phyloP scores from a whole-genome alignment of 306 rosid genomes.

The Malus domestica region DNA sequence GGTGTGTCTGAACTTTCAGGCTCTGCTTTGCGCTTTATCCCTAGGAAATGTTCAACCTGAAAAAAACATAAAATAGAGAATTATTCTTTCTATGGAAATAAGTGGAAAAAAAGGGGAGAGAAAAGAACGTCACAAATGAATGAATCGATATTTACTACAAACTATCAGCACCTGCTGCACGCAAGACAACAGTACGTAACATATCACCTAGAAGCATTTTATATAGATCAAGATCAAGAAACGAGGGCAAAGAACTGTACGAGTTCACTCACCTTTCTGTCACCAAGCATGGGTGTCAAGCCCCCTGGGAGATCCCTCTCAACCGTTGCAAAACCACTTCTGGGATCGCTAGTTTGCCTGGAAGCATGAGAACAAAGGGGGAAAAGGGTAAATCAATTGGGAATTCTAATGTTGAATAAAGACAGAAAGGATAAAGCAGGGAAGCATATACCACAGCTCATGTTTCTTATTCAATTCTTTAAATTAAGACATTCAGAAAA shows the following conservation, averaged over 20 bases:
- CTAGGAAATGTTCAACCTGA: slow-evolving; percentile 92
- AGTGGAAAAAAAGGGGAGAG: background rate
- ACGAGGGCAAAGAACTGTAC: background rate
- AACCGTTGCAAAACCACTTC: slow-evolving; percentile 96
- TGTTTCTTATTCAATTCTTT: background rate
- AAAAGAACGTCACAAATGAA: background rate
- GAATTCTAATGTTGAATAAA: background rate
- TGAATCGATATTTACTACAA: background rate
- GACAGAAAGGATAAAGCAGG: background rate
- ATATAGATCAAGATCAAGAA: background rate
- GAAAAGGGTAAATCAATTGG: background rate
- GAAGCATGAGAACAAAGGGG: slow-evolving; percentile 4
- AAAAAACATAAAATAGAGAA: background rate
- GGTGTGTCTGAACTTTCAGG: slow-evolving; percentile 37
- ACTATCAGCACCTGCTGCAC: background rate
- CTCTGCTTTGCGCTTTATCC: slow-evolving; percentile 83
- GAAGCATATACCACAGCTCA: background rate
- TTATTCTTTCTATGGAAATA: background rate
- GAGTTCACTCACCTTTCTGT: slow-evolving; percentile 60
- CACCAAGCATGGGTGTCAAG: slow-evolving; percentile 98
- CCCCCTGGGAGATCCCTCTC: slow-evolving; percentile 95
- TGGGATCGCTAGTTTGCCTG: slow-evolving; percentile 95
- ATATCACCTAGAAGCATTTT: background rate
- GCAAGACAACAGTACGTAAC: background rate
- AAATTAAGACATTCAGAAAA: background rate